These are phyloP conservation scores for Huntiella bhutanensis DNA, from an alignment of 2,329 filamentous ascomycete species.

Conservation along the genomic window DNA sequence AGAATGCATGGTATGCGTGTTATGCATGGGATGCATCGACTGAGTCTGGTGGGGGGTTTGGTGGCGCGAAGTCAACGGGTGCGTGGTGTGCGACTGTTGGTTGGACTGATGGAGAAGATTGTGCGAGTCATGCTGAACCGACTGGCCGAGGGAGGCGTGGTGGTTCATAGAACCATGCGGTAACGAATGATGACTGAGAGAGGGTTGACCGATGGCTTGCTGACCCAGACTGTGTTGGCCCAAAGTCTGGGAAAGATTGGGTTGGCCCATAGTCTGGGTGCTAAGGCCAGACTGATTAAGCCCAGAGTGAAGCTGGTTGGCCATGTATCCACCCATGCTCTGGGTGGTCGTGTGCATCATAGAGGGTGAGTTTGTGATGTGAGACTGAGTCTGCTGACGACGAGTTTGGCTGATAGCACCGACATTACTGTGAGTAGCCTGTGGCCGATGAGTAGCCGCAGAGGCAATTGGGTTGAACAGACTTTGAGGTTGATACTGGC, in stretches of 20 bases:
- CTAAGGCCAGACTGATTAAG: slow-evolving; percentile 15
- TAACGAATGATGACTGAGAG: slow-evolving; percentile 4
- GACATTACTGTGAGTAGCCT: slow-evolving; percentile 26
- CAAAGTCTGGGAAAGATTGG: slow-evolving; percentile 13
- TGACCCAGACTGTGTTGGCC: slow-evolving; percentile 13
- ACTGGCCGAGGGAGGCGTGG: slow-evolving; percentile 16
- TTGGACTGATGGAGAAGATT: slow-evolving; percentile 23
- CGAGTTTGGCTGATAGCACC: slow-evolving; percentile 25
- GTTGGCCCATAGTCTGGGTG: slow-evolving; percentile 17
- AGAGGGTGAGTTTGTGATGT: slow-evolving; percentile 20
- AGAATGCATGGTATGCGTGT: slow-evolving; percentile 8
- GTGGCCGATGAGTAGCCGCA: slow-evolving; percentile 28
- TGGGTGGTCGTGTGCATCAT: slow-evolving; percentile 15
- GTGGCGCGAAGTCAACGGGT: slow-evolving; percentile 16
- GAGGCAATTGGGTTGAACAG: slow-evolving; percentile 31
- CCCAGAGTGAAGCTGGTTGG: slow-evolving; percentile 17
- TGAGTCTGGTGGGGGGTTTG: slow-evolving; percentile 11
- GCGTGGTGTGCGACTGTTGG: slow-evolving; percentile 15
- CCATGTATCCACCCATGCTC: slow-evolving; percentile 13
- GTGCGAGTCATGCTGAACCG: slow-evolving; percentile 24
- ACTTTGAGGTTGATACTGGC: slow-evolving; percentile 30
- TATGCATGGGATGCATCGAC: slow-evolving; percentile 6
- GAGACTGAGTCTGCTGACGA: slow-evolving; percentile 16
- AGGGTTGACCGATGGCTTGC: slow-evolving; percentile 11
- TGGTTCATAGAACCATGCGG: slow-evolving; percentile 6